phyloP scores from a whole-genome alignment of 2,329 filamentous ascomycete genomes.

The Lasiodiplodia citricola region DNA sequence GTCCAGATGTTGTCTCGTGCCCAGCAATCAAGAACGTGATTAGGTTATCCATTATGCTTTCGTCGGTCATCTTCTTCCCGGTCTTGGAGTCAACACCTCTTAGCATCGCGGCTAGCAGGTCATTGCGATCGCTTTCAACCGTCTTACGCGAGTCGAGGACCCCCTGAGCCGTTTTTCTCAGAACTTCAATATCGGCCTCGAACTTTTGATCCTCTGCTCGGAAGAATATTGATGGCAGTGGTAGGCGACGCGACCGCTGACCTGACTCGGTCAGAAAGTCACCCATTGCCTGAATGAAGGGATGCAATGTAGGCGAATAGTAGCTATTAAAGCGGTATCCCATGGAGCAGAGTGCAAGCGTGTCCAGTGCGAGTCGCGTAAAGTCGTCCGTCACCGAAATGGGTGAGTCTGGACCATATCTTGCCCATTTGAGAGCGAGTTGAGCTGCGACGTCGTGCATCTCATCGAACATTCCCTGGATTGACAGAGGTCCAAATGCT shows the following conservation, averaged over 20 bases:
- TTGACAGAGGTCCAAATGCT: constrained; percentile 9
- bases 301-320: constrained; percentile 71
- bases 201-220: neutral
- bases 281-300: constrained; percentile 71
- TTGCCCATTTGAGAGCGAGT: neutral
- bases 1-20: constrained; percentile 73
- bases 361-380: constrained; percentile 69
- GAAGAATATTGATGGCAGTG: neutral
- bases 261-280: constrained; percentile 64
- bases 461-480: constrained; percentile 29
- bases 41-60: constrained; percentile 71
- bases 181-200: neutral
- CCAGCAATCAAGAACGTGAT: constrained; percentile 68
- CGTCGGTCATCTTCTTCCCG: constrained; percentile 66
- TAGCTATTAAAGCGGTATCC: constrained; percentile 76
- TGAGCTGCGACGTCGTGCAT: neutral
- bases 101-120: constrained; percentile 73
- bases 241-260: constrained; percentile 40
- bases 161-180: neutral
- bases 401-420: neutral
- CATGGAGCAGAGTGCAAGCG: constrained; percentile 72
- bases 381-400: neutral
- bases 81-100: constrained; percentile 70
- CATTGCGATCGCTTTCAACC: constrained; percentile 36
- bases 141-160: too few species aligned